Percentiles rank a stretch among this genome's conserved stretches.
Evolutionary conservation across 1,284 basidiomycete species (phyloP).

Genomic region (Pascua guehoae): DNA sequence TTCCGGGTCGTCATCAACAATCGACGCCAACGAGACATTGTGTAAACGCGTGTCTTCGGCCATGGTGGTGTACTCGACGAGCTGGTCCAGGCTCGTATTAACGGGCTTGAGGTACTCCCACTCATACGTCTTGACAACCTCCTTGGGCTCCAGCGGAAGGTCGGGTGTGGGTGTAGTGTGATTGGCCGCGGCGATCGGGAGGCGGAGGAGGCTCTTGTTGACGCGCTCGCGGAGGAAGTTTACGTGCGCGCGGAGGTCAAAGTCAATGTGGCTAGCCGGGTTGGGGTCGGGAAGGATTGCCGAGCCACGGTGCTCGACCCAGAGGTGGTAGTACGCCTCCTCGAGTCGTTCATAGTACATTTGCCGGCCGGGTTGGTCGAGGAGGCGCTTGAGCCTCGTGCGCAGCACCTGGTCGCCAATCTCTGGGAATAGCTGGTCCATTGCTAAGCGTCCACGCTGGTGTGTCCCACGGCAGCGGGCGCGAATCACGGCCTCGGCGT

Average conservation of each 20-base stretch:
- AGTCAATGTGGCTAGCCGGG: conserved; percentile 63
- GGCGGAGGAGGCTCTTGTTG: conserved; percentile 72
- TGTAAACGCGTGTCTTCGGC: conserved; percentile 66
- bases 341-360: conserved; percentile 74
- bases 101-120: conserved; percentile 50
- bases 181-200: conserved; percentile 15
- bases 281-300: conserved; percentile 67
- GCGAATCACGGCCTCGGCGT: conserved; percentile 74
- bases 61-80: conserved; percentile 13
- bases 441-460: conserved; percentile 54
- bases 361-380: conserved; percentile 63
- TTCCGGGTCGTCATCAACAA: conserved; percentile 50
- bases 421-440: conserved; percentile 67
- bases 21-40: conserved; percentile 58
- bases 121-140: conserved; percentile 60
- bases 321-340: conserved; percentile 73
- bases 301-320: conserved; percentile 66
- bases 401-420: conserved; percentile 26
- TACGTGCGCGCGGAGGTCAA: conserved; percentile 70
- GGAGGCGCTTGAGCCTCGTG: conserved; percentile 52
- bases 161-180: conserved; percentile 18
- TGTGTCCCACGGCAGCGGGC: conserved; percentile 54
- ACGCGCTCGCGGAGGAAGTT: conserved; percentile 73
- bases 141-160: conserved; percentile 44
- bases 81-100: conserved; percentile 59